phyloP scores from a whole-genome alignment of 2,329 filamentous ascomycete genomes.

The Xylariaceae sp. region DNA sequence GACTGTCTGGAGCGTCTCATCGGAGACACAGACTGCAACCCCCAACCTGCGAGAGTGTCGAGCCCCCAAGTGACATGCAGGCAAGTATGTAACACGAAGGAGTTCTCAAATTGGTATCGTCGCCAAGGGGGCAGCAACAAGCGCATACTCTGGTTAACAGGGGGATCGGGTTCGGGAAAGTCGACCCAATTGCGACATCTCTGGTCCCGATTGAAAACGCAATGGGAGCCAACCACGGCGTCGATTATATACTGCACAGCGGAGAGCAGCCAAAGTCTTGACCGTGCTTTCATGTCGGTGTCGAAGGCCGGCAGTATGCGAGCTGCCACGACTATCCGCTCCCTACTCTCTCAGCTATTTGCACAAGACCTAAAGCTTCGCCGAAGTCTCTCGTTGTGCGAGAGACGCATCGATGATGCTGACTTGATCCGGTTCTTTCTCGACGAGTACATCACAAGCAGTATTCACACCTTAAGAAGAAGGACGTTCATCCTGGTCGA shows the following conservation, averaged over 20 bases:
- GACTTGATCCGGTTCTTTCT: constrained; percentile 13
- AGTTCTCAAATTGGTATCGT: constrained; percentile 17
- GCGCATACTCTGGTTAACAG: constrained; percentile 16
- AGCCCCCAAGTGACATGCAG: constrained; percentile 5
- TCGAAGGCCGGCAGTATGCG: constrained; percentile 6
- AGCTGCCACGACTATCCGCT: constrained; percentile 9
- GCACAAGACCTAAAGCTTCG: constrained; percentile 10
- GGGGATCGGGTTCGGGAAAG: constrained; percentile 15
- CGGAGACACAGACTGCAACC: background rate
- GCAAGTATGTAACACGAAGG: constrained; percentile 8
- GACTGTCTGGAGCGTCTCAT: constrained; percentile 10
- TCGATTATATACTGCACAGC: constrained; percentile 14
- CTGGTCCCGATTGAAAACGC: constrained; percentile 11
- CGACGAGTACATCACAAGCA: constrained; percentile 8
- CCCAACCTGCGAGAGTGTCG: background rate
- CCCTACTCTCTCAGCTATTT: constrained; percentile 16
- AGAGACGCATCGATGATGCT: constrained; percentile 1
- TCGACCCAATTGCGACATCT: constrained; percentile 13
- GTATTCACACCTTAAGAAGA: constrained; percentile 3
- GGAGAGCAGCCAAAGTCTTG: constrained; percentile 1
- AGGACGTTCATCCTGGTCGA: constrained; percentile 18
- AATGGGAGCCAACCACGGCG: constrained; percentile 9
- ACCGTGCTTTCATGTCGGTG: background rate
- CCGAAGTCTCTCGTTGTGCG: constrained; percentile 1
- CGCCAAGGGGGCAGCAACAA: constrained; percentile 11